Percentiles rank a stretch among this genome's conserved stretches.
These are phyloP conservation scores for Yarrowia alimentaria DNA, from an alignment of 805 yeast species.

Conservation along the genomic window DNA sequence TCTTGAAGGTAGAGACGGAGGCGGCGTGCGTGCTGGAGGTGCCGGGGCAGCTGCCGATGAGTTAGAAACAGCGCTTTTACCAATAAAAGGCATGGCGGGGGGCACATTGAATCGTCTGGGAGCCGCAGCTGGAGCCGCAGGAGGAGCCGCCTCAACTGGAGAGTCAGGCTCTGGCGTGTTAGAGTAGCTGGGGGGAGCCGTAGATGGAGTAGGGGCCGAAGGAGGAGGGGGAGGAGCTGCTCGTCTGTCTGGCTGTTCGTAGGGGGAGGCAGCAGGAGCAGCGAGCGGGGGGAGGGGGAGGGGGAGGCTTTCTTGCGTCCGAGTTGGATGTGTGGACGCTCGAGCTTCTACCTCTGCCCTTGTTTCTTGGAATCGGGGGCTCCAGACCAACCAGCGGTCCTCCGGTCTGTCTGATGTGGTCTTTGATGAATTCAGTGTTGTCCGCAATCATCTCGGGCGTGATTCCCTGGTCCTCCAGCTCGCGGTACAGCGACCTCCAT, in stretches of 20 bases:
- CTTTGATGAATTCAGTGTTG: conserved; percentile 76
- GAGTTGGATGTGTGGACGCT: conserved; percentile 30
- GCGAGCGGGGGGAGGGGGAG: conserved; percentile 29
- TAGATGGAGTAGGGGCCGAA: conserved; percentile 31
- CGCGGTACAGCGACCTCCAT: conserved; percentile 73
- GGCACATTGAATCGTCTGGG: conserved; percentile 27
- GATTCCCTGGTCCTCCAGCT: conserved; percentile 74
- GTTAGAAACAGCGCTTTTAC: conserved; percentile 28
- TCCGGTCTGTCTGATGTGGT: conserved; percentile 69
- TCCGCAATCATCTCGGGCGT: conserved; percentile 87
- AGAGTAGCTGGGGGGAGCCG: conserved; percentile 30
- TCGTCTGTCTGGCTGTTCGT: conserved; percentile 28
- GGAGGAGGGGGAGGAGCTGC: conserved; percentile 33
- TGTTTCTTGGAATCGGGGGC: conserved; percentile 74
- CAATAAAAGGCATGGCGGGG: conserved; percentile 26
- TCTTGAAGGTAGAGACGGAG: conserved; percentile 29
- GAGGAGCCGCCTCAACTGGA: conserved; percentile 35
- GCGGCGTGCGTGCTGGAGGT: conserved; percentile 28
- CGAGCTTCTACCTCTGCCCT: conserved; percentile 33
- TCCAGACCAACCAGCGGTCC: conserved; percentile 80
- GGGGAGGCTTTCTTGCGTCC: conserved; percentile 32
- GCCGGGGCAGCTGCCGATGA: conserved; percentile 33
- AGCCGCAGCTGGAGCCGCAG: conserved; percentile 29
- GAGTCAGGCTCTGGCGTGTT: conserved; percentile 33
- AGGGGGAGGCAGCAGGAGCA: conserved; percentile 28